Percentiles rank a stretch among this genome's conserved stretches.
phyloP scores from a whole-genome alignment of 129 eudicot genomes.

The Deinandra increscens region DNA sequence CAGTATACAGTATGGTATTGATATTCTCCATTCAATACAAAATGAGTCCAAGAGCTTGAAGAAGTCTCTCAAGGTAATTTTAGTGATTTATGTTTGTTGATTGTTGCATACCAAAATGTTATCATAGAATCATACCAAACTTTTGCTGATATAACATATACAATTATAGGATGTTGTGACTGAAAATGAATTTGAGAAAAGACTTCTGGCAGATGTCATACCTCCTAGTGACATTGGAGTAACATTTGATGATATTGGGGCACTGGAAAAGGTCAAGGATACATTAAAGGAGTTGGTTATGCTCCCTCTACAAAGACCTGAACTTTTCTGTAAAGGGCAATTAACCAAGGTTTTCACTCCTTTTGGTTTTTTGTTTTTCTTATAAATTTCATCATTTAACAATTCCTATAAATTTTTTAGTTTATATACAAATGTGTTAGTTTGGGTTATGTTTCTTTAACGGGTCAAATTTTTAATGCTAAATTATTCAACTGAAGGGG shows the following conservation, averaged over 20 bases:
- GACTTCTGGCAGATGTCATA: slow-evolving; percentile 79
- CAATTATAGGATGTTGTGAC: slow-evolving; percentile 72
- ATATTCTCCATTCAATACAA: slow-evolving; percentile 59
- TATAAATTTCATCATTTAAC: background rate
- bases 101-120: background rate
- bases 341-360: slow-evolving; percentile 59
- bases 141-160: slow-evolving; percentile 2
- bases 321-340: slow-evolving; percentile 83
- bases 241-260: slow-evolving; percentile 91
- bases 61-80: slow-evolving; percentile 98
- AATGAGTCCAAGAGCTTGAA: slow-evolving; percentile 83
- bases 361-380: background rate
- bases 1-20: slow-evolving; percentile 79
- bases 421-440: too few relatives aligned
- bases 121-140: background rate
- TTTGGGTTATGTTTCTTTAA: too few relatives aligned
- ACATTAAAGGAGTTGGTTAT: slow-evolving; percentile 85
- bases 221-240: slow-evolving; percentile 91
- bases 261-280: slow-evolving; percentile 80
- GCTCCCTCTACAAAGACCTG: slow-evolving; percentile 93
- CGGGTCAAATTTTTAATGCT: too few relatives aligned
- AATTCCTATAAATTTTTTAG: too few relatives aligned
- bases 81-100: slow-evolving; percentile 26
- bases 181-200: slow-evolving; percentile 85
- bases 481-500: too few relatives aligned